phyloP scores from a whole-genome alignment of 768 basidiomycete genomes.

The Kwoniella newhampshirensis region DNA sequence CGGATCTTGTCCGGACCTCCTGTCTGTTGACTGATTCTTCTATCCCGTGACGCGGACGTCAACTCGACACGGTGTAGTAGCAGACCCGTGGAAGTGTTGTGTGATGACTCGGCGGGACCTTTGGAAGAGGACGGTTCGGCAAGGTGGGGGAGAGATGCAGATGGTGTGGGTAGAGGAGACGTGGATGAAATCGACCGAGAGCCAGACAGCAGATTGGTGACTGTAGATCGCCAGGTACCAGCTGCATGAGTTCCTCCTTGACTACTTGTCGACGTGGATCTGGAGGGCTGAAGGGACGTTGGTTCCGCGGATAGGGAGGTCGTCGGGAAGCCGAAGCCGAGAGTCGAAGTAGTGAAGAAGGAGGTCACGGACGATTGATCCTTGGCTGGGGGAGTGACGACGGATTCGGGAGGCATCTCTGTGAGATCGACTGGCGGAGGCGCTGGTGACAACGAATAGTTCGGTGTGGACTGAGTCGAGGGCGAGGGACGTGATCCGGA shows the following conservation, averaged over 20 bases:
- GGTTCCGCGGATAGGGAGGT: conserved; percentile 8
- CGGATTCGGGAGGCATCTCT: conserved; percentile 17
- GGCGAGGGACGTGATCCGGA: not conserved
- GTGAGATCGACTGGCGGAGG: conserved; percentile 26
- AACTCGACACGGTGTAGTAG: conserved; percentile 33
- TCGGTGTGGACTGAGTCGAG: not conserved
- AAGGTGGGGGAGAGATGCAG: not conserved
- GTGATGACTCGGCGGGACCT: conserved; percentile 10
- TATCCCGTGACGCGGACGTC: conserved; percentile 34
- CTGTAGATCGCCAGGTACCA: conserved; percentile 30
- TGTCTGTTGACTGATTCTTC: conserved; percentile 37
- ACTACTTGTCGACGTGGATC: conserved; percentile 12
- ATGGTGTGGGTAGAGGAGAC: not conserved
- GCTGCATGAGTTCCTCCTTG: conserved; percentile 6
- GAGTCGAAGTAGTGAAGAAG: conserved; percentile 31
- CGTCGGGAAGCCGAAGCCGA: conserved; percentile 30
- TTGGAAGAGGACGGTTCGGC: not conserved
- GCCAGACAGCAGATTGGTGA: conserved; percentile 22
- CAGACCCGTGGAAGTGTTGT: conserved; percentile 25
- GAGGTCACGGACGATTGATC: conserved; percentile 10
- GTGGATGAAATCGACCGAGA: conserved; percentile 15
- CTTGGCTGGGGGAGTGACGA: conserved; percentile 27
- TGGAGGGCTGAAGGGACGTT: conserved; percentile 16
- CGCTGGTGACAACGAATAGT: conserved; percentile 16
- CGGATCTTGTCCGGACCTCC: conserved; percentile 40